These are phyloP conservation scores for Podaxis mareebaensis DNA, from an alignment of 768 basidiomycete genomes.

Conservation along the genomic window DNA sequence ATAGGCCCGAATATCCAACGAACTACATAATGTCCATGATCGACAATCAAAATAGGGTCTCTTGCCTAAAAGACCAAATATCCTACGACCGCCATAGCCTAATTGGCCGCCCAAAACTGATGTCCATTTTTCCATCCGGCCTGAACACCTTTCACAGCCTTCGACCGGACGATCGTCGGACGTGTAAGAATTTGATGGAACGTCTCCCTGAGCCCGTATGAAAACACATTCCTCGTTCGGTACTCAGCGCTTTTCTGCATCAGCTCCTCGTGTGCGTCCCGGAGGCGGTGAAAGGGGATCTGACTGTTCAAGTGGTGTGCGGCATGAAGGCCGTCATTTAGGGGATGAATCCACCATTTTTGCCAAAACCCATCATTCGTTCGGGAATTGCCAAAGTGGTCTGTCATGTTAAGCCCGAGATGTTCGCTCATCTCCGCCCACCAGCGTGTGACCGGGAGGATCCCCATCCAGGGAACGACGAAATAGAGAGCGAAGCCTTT, in stretches of 20 bases:
- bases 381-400: slow-evolving; percentile 12
- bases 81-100: background rate
- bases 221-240: slow-evolving; percentile 5
- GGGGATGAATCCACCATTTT: slow-evolving; percentile 11
- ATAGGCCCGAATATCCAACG: background rate
- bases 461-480: slow-evolving; percentile 9
- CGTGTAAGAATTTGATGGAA: slow-evolving; percentile 6
- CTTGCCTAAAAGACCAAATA: too few species aligned
- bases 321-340: slow-evolving; percentile 11
- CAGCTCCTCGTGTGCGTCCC: slow-evolving; percentile 9
- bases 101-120: slow-evolving; percentile 8
- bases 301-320: slow-evolving; percentile 11
- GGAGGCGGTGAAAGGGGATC: slow-evolving; percentile 8
- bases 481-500: slow-evolving; percentile 11
- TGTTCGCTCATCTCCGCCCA: slow-evolving; percentile 13
- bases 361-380: slow-evolving; percentile 13
- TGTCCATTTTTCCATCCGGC: slow-evolving; percentile 8
- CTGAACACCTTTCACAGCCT: background rate
- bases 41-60: too few species aligned
- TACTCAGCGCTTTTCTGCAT: slow-evolving; percentile 6
- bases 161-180: slow-evolving; percentile 8
- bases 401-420: slow-evolving; percentile 12
- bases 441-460: slow-evolving; percentile 5
- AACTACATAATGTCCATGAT: background rate
- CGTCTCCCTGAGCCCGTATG: slow-evolving; percentile 6